Evolutionary conservation across 345 rosid species (phyloP), one percentile per base, ranked within the genome.

Genomic region (Camelina laxa): DNA sequence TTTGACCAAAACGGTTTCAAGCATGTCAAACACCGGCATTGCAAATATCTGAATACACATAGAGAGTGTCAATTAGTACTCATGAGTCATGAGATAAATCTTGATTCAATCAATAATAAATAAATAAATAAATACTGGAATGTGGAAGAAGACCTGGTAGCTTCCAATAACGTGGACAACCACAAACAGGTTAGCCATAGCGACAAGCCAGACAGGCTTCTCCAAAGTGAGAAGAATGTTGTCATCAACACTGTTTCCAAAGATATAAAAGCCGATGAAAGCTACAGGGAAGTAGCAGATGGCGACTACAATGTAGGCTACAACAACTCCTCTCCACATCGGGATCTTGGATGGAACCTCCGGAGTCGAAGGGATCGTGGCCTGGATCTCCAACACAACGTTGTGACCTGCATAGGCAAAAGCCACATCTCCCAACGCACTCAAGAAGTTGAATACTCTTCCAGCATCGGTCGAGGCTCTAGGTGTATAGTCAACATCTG

Each of bases 241-340:
- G 73, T 94, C 96, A 0, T 86, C 88, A 2, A 94, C 90, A 0
- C 9, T 17, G 70, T 88, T 87, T 3, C 96, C 98, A 20, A 77
- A 91, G 7, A 62, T 76, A 55, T 72, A 87, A 70, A 81, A 94
- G 1, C 98, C 96, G 0, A 84, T 0, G 20, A 87, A 42, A 22
- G 97, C 95, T 4, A 94, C 98, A 0, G 98, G 93, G 73, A 91
- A 91, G 80, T 90, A 94, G 81, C 97, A 94, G n/a, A 91, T 5
- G 15, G 95, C 96, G n/a, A 88, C 95, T 5, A 90, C n/a, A 2
- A 84, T 17, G 79, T 91, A 94, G 0, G 98, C 96, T 8, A 88
- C 81, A 36, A 94, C 11, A 3, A 87, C 97, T 48, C 98, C 97
- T 80, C 67, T 88, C 96, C 97, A 94, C 97, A 94, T 91, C 2